Conservation (phyloP, 805 yeast genomes). For the Yamadazyma kitorensis region DNA sequence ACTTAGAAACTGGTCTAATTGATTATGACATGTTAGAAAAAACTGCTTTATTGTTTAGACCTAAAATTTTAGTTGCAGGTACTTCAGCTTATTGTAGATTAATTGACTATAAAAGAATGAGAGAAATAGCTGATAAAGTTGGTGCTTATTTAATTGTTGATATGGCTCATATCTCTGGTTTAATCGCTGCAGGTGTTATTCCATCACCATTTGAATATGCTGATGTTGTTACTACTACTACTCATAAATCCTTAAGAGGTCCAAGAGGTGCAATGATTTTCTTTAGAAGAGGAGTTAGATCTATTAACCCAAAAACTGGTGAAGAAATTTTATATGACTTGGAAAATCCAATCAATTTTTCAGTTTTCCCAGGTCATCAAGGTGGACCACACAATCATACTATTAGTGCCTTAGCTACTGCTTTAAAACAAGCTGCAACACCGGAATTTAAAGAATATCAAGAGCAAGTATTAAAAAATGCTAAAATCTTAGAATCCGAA, state of each 20-base stretch:
- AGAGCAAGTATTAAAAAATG: constrained; percentile 75
- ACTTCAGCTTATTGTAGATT: constrained; percentile 93
- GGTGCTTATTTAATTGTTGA: constrained; percentile 92
- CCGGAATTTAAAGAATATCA: constrained; percentile 91
- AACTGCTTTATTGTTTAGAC: constrained; percentile 85
- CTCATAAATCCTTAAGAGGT: constrained; percentile 96
- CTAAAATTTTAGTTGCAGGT: constrained; percentile 94
- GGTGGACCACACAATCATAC: constrained; percentile 99
- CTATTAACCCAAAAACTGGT: constrained; percentile 74
- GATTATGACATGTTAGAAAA: constrained; percentile 86
- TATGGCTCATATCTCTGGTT: constrained; percentile 97
- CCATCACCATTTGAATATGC: constrained; percentile 92
- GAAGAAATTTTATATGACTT: constrained; percentile 82
- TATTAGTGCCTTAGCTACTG: constrained; percentile 92
- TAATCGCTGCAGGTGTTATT: constrained; percentile 90
- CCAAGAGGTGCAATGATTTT: constrained; percentile 99
- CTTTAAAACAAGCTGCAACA: constrained; percentile 84
- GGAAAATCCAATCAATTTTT: constrained; percentile 89
- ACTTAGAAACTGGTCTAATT: constrained; percentile 82
- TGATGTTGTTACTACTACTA: constrained; percentile 96
- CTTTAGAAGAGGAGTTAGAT: constrained; percentile 91
- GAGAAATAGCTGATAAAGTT: constrained; percentile 84
- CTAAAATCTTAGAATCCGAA: constrained; percentile 70
- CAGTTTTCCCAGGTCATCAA: constrained; percentile 99
- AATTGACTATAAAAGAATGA: constrained; percentile 87